phyloP scores from a whole-genome alignment of 768 basidiomycete genomes.

The Trichaptum fuscoviolaceum region DNA sequence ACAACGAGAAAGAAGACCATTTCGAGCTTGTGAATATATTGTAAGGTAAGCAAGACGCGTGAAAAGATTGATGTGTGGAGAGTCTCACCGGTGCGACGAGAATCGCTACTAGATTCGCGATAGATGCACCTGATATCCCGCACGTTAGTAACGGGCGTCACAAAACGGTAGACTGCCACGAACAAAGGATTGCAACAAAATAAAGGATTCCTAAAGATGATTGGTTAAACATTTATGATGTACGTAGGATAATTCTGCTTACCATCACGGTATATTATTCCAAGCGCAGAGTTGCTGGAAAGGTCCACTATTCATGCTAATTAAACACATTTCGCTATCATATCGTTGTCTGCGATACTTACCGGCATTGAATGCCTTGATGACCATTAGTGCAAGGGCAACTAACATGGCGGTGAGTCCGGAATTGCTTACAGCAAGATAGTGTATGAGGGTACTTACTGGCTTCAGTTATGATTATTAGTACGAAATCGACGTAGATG shows the following conservation, averaged over 20 bases:
- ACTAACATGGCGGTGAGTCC: not conserved
- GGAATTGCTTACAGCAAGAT: not conserved
- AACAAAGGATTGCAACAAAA: not conserved
- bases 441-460: not conserved
- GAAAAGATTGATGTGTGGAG: not conserved
- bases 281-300: not conserved
- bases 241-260: not conserved
- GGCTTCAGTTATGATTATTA: not conserved
- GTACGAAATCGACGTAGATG: not conserved
- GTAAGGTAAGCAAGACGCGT: not conserved
- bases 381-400: not conserved
- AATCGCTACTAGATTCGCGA: not conserved
- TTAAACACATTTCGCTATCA: not conserved
- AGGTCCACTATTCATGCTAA: not conserved
- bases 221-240: not conserved
- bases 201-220: not conserved
- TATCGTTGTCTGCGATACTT: not conserved
- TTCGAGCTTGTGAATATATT: not conserved
- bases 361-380: not conserved
- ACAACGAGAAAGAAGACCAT: not conserved
- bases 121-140: not conserved
- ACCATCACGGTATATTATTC: not conserved
- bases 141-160: not conserved
- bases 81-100: not conserved
- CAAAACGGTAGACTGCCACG: not conserved